Evolutionary conservation across 768 basidiomycete genomes (phyloP), one percentile per base, ranked within the genome.

Genomic region (Artomyces pyxidatus): DNA sequence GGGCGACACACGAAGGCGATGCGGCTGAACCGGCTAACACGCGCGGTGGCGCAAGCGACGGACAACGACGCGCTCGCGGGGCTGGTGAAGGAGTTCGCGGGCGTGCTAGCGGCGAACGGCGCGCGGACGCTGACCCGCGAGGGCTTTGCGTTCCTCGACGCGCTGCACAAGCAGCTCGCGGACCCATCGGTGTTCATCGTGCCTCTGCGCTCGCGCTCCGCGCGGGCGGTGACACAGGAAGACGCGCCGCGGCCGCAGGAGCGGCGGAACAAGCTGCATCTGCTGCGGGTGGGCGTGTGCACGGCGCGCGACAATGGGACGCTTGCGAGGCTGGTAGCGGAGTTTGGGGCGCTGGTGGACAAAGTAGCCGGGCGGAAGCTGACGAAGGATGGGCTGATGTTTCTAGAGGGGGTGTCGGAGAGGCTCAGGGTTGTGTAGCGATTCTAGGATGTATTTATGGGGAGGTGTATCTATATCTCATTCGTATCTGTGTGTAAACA

Each of bases 371-470:
- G 83, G 37, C 72, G 83, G 54, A 86, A 81, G 43, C 71, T 89
- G 47, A 88, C 85, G 28, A 89, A 88, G 74, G 83, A 86, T 57
- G 85, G 83, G 30, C 75, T 87, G 57, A 72, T 72, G 9, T 87
- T 88, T 60, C 64, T 88, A 42, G 78, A 81, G 45, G 77, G 77
- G 30, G 60, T 87, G 39, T 74, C 80, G 2, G 72, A 67, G 38
- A 68, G 80, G 54, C 63, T 88, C 50, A 69, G 65, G 55, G 66
- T 63, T 10, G 55, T 81, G 53, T 61, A 65, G 43, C 72, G 48
- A 49, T 26, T 35, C 32, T 35, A 35, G 45, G 4, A 29, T 49
- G 35, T 49, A 46, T 37, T 23, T n/a, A n/a, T n/a, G n/a, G n/a
- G n/a, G n/a, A n/a, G 19, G n/a, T 43, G 9, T 30, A 42, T 47